Evolutionary conservation across 768 basidiomycete genomes (phyloP).

Genomic region (Aureoboletus auriporus): DNA sequence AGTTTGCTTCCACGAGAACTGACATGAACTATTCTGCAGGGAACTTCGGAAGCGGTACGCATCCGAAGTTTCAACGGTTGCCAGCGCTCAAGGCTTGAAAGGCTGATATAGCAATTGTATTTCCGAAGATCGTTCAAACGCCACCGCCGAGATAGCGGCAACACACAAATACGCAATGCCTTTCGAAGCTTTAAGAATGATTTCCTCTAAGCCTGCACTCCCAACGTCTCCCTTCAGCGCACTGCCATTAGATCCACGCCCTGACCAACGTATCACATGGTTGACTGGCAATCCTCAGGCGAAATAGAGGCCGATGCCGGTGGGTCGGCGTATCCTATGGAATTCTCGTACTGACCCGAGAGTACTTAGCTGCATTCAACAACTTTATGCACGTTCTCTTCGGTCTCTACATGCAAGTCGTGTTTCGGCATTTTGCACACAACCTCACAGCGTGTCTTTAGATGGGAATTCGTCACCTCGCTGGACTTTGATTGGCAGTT

Average conservation of each 20-base stretch:
- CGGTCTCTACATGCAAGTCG: conserved; percentile 54
- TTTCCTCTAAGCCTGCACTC: background rate
- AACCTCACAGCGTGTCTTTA: conserved; percentile 21
- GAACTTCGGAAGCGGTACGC: too few species aligned
- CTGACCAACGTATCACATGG: conserved; percentile 35
- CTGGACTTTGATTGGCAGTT: conserved; percentile 64
- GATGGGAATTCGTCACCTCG: conserved; percentile 67
- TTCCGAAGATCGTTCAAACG: conserved; percentile 5
- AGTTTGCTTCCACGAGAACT: too few species aligned
- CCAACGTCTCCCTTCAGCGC: background rate
- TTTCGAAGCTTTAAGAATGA: conserved; percentile 10
- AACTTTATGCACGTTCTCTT: conserved; percentile 59
- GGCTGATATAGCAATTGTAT: too few species aligned
- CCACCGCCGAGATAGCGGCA: conserved; percentile 15
- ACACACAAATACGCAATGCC: background rate
- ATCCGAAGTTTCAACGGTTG: too few species aligned
- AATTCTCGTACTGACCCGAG: conserved; percentile 6
- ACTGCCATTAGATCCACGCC: background rate
- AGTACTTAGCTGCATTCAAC: conserved; percentile 30
- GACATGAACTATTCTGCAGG: too few species aligned
- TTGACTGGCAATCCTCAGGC: conserved; percentile 50
- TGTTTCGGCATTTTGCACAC: conserved; percentile 1
- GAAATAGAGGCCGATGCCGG: conserved; percentile 48
- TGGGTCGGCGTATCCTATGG: conserved; percentile 18
- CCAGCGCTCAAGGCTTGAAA: too few species aligned